Conservation (phyloP, 2,329 filamentous ascomycete genomes). For the Ceratocystis alfenasii region DNA sequence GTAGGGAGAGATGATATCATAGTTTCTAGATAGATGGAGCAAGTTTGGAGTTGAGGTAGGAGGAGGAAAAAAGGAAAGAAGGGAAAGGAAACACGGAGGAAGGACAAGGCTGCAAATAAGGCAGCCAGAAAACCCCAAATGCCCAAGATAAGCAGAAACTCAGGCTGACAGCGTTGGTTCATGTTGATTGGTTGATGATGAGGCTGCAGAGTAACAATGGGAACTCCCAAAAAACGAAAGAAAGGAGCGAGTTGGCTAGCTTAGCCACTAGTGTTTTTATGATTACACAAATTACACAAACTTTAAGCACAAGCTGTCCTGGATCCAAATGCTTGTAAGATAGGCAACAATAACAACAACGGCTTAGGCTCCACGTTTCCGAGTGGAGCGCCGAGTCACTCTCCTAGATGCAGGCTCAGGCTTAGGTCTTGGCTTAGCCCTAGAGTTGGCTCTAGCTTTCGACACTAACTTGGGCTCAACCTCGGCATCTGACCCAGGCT, state of each 20-base stretch:
- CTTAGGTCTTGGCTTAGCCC: background rate
- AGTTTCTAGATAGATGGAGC: background rate
- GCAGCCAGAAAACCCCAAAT: background rate
- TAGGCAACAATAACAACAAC: background rate
- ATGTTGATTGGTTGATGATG: background rate
- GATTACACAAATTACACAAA: background rate
- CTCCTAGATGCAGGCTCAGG: background rate
- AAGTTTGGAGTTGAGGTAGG: background rate
- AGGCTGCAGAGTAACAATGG: background rate
- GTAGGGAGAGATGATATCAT: background rate
- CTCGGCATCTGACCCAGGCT: background rate
- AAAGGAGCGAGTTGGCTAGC: background rate
- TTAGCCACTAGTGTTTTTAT: background rate
- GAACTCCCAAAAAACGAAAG: background rate
- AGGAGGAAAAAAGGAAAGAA: constrained; percentile 26
- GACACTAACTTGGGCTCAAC: background rate
- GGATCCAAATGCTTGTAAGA: no score
- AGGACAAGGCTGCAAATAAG: background rate
- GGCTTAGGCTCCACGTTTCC: background rate
- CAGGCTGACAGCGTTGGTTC: background rate
- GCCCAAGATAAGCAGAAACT: background rate
- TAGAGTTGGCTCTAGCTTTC: background rate
- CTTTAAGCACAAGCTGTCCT: no score
- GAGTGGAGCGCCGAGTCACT: background rate
- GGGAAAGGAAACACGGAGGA: background rate